phyloP scores from a whole-genome alignment of 2,329 filamentous ascomycete species.

The Orbilia blumenaviensis region DNA sequence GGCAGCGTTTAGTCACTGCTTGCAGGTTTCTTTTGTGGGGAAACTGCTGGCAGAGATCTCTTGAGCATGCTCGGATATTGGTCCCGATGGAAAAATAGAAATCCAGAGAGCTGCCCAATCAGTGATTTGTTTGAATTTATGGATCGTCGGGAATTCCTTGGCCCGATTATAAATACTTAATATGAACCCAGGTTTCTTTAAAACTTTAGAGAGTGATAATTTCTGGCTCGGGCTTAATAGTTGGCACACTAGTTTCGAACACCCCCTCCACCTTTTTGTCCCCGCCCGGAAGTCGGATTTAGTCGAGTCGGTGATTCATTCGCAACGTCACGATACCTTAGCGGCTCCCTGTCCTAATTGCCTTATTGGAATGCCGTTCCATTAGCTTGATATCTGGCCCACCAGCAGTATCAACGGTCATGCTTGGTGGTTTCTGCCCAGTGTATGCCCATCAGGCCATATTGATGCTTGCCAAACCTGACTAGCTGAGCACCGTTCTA shows the following conservation, averaged over 20 bases:
- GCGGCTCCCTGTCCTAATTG: not conserved
- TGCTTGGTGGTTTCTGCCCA: not conserved
- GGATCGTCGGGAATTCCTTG: not conserved
- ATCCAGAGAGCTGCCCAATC: not conserved
- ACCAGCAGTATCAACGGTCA: constrained; percentile 7
- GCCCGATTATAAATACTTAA: constrained; percentile 9
- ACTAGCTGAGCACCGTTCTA: not conserved
- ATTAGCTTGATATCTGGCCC: constrained; percentile 2
- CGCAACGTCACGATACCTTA: not conserved
- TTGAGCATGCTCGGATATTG: not conserved
- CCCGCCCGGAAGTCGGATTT: not conserved
- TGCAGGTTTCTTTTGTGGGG: not conserved
- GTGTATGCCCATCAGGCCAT: constrained; percentile 16
- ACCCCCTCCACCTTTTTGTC: not conserved
- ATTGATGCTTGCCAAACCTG: constrained; percentile 2
- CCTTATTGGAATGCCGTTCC: not conserved
- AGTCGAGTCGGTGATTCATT: constrained; percentile 1
- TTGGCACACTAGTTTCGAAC: not conserved
- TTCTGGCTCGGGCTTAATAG: not conserved
- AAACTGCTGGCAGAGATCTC: not conserved
- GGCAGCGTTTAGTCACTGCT: not conserved
- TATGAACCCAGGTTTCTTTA: not conserved
- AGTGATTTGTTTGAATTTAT: not conserved
- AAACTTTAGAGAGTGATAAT: not conserved
- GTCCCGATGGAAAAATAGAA: not conserved